A percentile compares a stretch with the other conserved stretches of the same genome.
These are phyloP conservation scores for Magnaporthiopsis rhizophila DNA, from an alignment of 2,329 filamentous ascomycete genomes.

Conservation along the genomic window DNA sequence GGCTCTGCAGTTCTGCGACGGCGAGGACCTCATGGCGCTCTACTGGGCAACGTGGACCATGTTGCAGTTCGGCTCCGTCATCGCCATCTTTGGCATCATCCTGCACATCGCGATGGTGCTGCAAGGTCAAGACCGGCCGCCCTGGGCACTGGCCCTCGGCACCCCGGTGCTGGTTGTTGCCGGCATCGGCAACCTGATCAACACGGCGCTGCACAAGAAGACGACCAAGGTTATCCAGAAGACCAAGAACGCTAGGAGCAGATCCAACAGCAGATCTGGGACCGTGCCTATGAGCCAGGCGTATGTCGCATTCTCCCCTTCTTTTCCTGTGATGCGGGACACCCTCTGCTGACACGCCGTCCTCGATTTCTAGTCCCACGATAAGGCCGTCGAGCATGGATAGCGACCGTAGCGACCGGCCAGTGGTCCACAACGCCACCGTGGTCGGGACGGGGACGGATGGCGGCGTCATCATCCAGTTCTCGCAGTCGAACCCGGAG, in stretches of 20 bases:
- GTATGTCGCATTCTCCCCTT: conserved; percentile 2
- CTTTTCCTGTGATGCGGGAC: too few species aligned
- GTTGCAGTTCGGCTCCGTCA: conserved; percentile 49
- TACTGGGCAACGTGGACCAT: conserved; percentile 57
- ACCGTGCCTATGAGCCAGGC: conserved; percentile 8
- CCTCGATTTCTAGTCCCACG: conserved; percentile 3
- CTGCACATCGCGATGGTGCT: conserved; percentile 43
- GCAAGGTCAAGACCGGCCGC: conserved; percentile 42
- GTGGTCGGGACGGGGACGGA: conserved; percentile 3
- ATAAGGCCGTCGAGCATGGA: conserved; percentile 4
- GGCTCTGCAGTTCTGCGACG: conserved; percentile 50
- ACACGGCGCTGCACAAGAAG: conserved; percentile 27
- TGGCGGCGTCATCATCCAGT: conserved; percentile 6
- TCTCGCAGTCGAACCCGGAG: conserved; percentile 2
- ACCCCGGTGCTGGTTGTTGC: conserved; percentile 53
- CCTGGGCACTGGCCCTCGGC: conserved; percentile 51
- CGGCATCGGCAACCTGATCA: conserved; percentile 41
- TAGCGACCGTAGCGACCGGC: not conserved
- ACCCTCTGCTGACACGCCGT: not conserved
- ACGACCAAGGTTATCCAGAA: conserved; percentile 26
- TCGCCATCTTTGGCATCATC: conserved; percentile 50
- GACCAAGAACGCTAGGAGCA: conserved; percentile 4
- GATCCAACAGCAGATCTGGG: conserved; percentile 2
- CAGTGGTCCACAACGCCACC: not conserved
- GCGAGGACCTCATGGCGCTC: conserved; percentile 50